phyloP scores from a whole-genome alignment of 1,284 basidiomycete genomes.

The Austroboletus rostrupii region DNA sequence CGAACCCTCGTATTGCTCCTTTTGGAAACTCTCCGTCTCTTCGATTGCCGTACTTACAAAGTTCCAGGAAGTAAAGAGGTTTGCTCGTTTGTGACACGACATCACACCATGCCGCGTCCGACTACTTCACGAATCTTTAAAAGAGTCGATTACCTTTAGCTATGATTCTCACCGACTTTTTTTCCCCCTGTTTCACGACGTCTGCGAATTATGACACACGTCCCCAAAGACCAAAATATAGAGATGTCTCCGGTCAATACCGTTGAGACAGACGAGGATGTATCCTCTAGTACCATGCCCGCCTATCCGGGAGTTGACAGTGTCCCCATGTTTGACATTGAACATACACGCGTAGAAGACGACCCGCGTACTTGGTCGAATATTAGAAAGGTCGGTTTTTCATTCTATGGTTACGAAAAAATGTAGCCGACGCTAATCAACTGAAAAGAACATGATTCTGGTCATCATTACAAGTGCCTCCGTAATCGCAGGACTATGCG shows the following conservation, averaged over 20 bases:
- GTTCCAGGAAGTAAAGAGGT: not conserved
- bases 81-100: not conserved
- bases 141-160: not conserved
- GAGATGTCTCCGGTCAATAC: not conserved
- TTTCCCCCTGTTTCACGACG: not conserved
- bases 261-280: not conserved
- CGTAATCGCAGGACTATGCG: conserved; percentile 67
- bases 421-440: not conserved
- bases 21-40: conserved; percentile 7
- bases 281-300: not conserved
- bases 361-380: conserved; percentile 77
- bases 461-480: conserved; percentile 57
- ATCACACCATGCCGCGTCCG: not conserved
- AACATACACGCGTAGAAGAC: conserved; percentile 64
- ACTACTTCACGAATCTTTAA: conserved; percentile 3
- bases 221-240: conserved; percentile 1
- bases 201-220: conserved; percentile 10
- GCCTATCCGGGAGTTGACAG: not conserved
- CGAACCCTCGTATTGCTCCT: too few species aligned
- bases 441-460: conserved; percentile 48
- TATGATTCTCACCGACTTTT: not conserved
- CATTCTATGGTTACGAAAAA: not conserved
- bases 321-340: conserved; percentile 45
- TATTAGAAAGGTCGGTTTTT: conserved; percentile 54
- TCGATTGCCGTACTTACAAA: not conserved